Evolutionary conservation across 306 rosid genomes (phyloP).

Genomic region (Alnus rubra): DNA sequence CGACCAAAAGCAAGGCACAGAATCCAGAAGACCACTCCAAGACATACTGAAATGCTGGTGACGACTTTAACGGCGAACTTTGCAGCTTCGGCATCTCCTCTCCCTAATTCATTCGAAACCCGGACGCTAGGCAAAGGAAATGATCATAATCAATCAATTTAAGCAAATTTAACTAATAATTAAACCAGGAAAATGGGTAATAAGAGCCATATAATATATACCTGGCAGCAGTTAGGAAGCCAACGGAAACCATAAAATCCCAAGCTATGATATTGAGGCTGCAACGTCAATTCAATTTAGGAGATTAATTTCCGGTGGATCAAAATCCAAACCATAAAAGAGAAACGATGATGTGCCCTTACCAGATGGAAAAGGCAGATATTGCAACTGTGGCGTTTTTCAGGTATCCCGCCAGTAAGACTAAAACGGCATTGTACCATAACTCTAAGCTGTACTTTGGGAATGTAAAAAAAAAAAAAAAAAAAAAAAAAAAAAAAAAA

Average conservation of each 20-base stretch:
- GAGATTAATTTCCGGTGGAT: neutral
- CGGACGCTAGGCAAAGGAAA: neutral
- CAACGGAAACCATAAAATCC: neutral
- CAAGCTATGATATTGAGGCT: conserved; percentile 14
- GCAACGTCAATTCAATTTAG: neutral
- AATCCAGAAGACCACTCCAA: conserved; percentile 3
- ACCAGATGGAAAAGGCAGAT: conserved; percentile 9
- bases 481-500: no score
- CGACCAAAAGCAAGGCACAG: neutral
- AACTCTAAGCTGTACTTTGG: neutral
- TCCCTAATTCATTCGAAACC: conserved; percentile 6
- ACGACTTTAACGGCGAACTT: neutral
- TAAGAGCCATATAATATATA: neutral
- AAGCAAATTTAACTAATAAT: neutral
- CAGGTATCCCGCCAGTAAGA: conserved; percentile 2
- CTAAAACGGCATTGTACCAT: neutral
- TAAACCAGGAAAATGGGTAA: neutral
- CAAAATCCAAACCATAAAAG: neutral
- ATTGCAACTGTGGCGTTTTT: neutral
- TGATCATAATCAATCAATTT: neutral
- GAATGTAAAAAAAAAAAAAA: no score
- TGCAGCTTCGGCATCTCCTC: conserved; percentile 7
- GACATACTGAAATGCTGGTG: neutral
- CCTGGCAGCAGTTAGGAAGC: conserved; percentile 2
- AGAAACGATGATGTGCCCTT: neutral